Conservation (phyloP, 2,329 filamentous ascomycete species). For the Cercospora sesami region DNA sequence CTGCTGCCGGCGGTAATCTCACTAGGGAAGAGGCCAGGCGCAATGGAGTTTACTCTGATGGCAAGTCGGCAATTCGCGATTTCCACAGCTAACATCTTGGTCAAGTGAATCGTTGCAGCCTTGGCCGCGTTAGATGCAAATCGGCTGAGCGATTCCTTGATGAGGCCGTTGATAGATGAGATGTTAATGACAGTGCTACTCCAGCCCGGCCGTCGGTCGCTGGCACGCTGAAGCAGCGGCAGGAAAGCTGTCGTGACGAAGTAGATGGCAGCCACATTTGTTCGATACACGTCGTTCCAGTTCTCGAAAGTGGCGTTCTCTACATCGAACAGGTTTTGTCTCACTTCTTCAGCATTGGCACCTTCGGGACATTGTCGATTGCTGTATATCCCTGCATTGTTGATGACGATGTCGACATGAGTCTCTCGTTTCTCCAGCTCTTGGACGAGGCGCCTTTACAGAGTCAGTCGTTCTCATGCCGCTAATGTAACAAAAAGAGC, state of each 20-base stretch:
- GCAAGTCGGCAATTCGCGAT: not conserved
- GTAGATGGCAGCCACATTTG: not conserved
- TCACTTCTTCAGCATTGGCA: not conserved
- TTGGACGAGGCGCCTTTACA: not conserved
- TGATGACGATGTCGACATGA: not conserved
- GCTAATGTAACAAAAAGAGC: not conserved
- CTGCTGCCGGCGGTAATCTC: not conserved
- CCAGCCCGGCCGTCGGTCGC: not conserved
- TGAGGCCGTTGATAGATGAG: not conserved
- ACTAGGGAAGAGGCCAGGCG: not conserved
- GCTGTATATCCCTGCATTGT: not conserved
- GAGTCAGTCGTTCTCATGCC: not conserved
- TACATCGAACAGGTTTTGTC: not conserved
- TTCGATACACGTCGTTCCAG: not conserved
- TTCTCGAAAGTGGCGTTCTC: not conserved
- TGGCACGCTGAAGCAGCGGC: not conserved
- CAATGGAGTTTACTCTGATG: not conserved
- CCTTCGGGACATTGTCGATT: not conserved
- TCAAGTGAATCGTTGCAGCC: not conserved
- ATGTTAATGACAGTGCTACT: not conserved
- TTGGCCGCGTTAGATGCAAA: not conserved
- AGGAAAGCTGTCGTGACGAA: not conserved
- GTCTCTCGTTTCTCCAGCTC: not conserved
- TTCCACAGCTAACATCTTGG: not conserved
- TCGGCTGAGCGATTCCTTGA: not conserved